Base-by-base conservation (phyloP, 208 protist species). In the Trypanosoma lewisi region DNA sequence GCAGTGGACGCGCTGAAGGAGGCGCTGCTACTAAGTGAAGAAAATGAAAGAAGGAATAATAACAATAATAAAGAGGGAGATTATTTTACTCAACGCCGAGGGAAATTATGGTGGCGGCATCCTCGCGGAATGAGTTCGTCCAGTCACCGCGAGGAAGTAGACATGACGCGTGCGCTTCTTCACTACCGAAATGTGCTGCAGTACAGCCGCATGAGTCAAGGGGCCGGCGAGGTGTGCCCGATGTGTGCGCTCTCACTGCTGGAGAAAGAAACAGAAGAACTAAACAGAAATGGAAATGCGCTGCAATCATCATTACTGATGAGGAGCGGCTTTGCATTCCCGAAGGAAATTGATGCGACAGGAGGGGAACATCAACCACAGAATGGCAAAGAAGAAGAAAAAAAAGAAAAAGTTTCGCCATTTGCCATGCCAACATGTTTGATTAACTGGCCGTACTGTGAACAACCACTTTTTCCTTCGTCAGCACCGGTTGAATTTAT, bases 361-460 rank as follows among this genome's bases (percentile, higher is more conserved):
- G 39, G 41, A 36, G 39, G 41, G 3, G 28, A 9, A 23, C 58
- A 73, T 56, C 59, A 73, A 14, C 31, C 67, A 39, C 33, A 31
- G 6, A 7, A 64, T 25, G 31, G 47, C n/a, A n/a, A n/a, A n/a
- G n/a, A n/a, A n/a, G n/a, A n/a, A n/a, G n/a, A n/a, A n/a, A n/a
- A n/a, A n/a, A n/a, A n/a, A n/a, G n/a, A n/a, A 12, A 28, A 59
- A 16, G 21, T 0, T 19, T 16, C 31, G 34, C 1, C 44, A 48
- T 36, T 28, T 4, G 4, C 39, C 31, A 23, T 62, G 34, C 19
- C 37, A 12, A 39, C 49, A 19, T 73, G 67, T 58, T 30, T 62
- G 19, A 7, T 57, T 21, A 61, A 73, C 37, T 98, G 96, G 96
- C 97, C 97, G n/a, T 96, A 92, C 63, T 97, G 96, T 63, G 70